A percentile compares a stretch with the other conserved stretches of the same genome.
phyloP scores from a whole-genome alignment of 495 filamentous ascomycete genomes.

The Penicillium fimorum region DNA sequence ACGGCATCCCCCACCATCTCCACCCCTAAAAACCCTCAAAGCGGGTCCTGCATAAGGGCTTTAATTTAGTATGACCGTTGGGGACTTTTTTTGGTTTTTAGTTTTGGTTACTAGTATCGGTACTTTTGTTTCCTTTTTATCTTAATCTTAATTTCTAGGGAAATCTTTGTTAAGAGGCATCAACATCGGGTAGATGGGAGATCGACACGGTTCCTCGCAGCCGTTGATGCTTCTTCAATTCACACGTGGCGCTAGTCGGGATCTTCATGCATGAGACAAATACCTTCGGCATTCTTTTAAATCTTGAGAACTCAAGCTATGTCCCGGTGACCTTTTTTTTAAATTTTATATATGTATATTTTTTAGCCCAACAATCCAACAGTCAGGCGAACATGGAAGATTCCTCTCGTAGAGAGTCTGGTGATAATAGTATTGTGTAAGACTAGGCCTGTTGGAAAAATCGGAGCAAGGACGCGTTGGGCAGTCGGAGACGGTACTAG shows the following conservation, averaged over 20 bases:
- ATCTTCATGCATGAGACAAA: conserved; percentile 42
- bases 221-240: conserved; percentile 42
- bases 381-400: conserved; percentile 17
- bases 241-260: conserved; percentile 48
- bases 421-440: conserved; percentile 19
- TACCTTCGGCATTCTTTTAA: conserved; percentile 14
- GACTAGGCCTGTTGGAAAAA: conserved; percentile 11
- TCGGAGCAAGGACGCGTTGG: conserved; percentile 16
- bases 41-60: conserved; percentile 29
- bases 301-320: neutral
- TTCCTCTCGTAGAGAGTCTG: conserved; percentile 8
- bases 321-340: no score
- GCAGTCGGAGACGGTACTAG: conserved; percentile 15
- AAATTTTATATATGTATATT: no score
- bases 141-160: no score
- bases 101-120: neutral
- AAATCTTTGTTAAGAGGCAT: neutral
- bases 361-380: neutral
- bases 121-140: neutral
- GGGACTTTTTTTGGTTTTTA: neutral
- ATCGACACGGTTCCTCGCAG: conserved; percentile 48
- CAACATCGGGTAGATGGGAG: conserved; percentile 40
- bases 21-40: conserved; percentile 18
- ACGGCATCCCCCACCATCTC: conserved; percentile 14
- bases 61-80: conserved; percentile 23